phyloP scores from a whole-genome alignment of 2,329 filamentous ascomycete genomes.

The Fusarium tjaetaba region DNA sequence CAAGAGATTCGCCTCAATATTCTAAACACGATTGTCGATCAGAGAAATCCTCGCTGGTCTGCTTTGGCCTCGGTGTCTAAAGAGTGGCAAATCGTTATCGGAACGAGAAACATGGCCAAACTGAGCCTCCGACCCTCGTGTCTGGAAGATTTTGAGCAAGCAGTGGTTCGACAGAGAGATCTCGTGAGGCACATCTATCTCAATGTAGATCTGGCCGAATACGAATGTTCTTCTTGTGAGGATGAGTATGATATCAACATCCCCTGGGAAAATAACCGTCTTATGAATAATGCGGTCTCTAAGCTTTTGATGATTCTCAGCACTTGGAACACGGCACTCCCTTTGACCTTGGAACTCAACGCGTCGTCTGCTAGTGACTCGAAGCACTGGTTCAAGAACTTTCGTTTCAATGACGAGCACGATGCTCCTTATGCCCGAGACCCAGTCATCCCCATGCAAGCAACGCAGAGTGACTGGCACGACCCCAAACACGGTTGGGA shows the following conservation, averaged over 20 bases:
- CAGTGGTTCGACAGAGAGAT: not conserved
- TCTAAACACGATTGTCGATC: not conserved
- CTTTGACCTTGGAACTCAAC: not conserved
- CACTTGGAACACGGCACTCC: not conserved
- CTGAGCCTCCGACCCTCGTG: not conserved
- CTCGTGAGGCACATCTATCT: constrained; percentile 10
- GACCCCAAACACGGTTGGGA: not conserved
- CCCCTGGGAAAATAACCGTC: not conserved
- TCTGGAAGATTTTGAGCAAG: not conserved
- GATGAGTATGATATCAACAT: too few species aligned
- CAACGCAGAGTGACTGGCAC: not conserved
- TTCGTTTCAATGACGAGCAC: not conserved
- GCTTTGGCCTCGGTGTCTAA: constrained; percentile 1
- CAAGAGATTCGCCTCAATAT: not conserved
- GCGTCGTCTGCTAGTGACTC: not conserved
- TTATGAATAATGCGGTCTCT: accelerated
- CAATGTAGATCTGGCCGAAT: not conserved
- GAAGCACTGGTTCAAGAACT: not conserved
- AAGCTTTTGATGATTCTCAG: not conserved
- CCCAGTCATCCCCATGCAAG: not conserved
- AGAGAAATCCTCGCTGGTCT: not conserved
- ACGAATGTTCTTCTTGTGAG: not conserved
- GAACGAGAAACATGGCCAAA: constrained; percentile 8
- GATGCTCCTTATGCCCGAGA: not conserved
- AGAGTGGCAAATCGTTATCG: constrained; percentile 15